Base-by-base conservation (phyloP, 208 protist species). In the Phytomonas sp. region DNA sequence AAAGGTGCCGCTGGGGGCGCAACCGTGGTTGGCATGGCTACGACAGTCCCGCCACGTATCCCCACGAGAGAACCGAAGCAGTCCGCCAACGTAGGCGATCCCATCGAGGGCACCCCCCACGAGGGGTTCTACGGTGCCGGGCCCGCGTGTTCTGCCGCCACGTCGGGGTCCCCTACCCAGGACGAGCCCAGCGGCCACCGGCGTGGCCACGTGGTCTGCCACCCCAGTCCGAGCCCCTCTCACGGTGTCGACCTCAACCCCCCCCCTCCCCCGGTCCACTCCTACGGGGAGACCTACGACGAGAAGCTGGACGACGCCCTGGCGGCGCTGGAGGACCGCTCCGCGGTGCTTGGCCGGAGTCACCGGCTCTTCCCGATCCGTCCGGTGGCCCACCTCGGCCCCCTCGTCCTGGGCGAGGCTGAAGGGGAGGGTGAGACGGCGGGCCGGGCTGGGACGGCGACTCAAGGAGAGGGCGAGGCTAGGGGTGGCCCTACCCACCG, bases 201-300 rank as follows among this genome's bases (percentile, higher is more conserved):
- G 5, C 31, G 60, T 11, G 60, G 6, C 60, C 28, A 1, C 60
- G 31, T 32, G 7, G 59, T 32, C 59, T 4, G 59, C 59, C 4
- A 11, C 59, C 26, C 26, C 6, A 62, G 59, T n/a, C n/a, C n/a
- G n/a, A n/a, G n/a, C n/a, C n/a, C n/a, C n/a, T n/a, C n/a, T n/a
- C n/a, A n/a, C n/a, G n/a, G n/a, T n/a, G n/a, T n/a, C n/a, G n/a
- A n/a, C n/a, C n/a, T n/a, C n/a, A n/a, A n/a, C n/a, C n/a, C 56
- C 23, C 26, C 6, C 4, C 28, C 60, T 6, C 11, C 29, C 1
- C 17, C 29, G 4, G 60, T 8, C 32, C 72, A 72, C 51, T 83
- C 76, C 36, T 83, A 81, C 33, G 66, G 64, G 26, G 85, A 94
- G 23, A 91, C 89, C 8, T 81, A 81, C 43, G 89, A 94, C 68